Percentiles rank a stretch among this genome's conserved stretches.
These are phyloP conservation scores for Fusarium siculi DNA, from an alignment of 2,329 filamentous ascomycete genomes.

Conservation along the genomic window DNA sequence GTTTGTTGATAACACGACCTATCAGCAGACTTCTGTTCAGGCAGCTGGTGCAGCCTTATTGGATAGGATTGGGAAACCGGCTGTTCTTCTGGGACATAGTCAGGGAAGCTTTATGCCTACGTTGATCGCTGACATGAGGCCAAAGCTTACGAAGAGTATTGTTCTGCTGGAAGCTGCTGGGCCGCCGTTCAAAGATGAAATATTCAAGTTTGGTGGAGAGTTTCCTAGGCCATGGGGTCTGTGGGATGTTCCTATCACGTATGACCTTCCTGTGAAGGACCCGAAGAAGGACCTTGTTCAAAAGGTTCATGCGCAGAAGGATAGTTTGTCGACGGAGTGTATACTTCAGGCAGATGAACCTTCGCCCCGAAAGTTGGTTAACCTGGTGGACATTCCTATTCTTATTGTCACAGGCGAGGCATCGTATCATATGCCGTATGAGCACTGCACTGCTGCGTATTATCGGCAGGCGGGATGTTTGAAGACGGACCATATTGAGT, in stretches of 20 bases:
- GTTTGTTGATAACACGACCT: conserved; percentile 34
- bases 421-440: conserved; percentile 35
- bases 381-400: conserved; percentile 48
- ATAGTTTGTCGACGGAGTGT: conserved; percentile 24
- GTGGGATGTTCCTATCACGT: conserved; percentile 60
- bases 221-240: conserved; percentile 56
- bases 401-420: conserved; percentile 35
- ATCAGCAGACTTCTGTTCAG: conserved; percentile 33
- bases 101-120: conserved; percentile 56
- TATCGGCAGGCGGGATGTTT: conserved; percentile 37
- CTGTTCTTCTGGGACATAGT: conserved; percentile 57
- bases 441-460: conserved; percentile 36
- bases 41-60: conserved; percentile 52
- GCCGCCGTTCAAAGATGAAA: conserved; percentile 58
- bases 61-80: conserved; percentile 55
- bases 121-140: conserved; percentile 45
- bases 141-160: conserved; percentile 54
- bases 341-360: conserved; percentile 28
- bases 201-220: conserved; percentile 51
- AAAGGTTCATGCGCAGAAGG: neutral
- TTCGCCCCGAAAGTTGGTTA: conserved; percentile 37
- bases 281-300: conserved; percentile 28
- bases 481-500: conserved; percentile 33
- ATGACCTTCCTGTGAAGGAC: conserved; percentile 51
- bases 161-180: conserved; percentile 59